Evolutionary conservation across 1,284 basidiomycete species (phyloP), one percentile per base, ranked within the genome.

Genomic region (Naganishia sp.): DNA sequence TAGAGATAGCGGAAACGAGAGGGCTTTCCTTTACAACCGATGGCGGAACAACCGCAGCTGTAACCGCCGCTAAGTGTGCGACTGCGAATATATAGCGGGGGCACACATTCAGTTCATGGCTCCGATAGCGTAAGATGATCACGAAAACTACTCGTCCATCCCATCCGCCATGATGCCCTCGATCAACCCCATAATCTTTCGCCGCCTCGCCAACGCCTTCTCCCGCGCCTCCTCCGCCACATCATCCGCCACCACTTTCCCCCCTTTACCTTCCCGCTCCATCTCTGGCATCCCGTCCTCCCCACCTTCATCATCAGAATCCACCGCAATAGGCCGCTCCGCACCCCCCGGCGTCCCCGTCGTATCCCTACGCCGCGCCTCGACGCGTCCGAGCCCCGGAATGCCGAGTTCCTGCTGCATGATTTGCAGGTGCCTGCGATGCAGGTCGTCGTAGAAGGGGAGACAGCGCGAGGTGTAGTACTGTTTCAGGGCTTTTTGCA

Each of bases 341-440:
- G 58, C 58, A 15, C 58, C 49, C 5, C 58, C 58, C 2, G 42
- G 23, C 17, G 17, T 46, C 18, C 31, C 21, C 18, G 32, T 5
- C 28, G 21, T 57, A 15, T 50, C 43, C 32, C 18, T 41, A 6
- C 58, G 45, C 25, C 58, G 58, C 21, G 32, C 50, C 15, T 61
- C 58, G 17, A n/a, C 23, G 6, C 47, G 58, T 18, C 58, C 58
- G 11, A 61, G 47, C 21, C 58, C 58, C 2, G 58, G 58, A 21
- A 61, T 51, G 2, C 58, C 58, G 23, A 61, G 58, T 51, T 61
- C 58, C 31, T 61, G 35, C 41, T 61, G 58, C 58, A 61, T 61
- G 32, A 61, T 61, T 7, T 42, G 11, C 15, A 61, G 35, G 47
- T 61, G 58, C 43, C 42, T 51, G 18, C n/a, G 47, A 18, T 61